These are phyloP conservation scores for Diversispora eburnea DNA, from an alignment of 192 early-diverging fungal genomes.

Conservation along the genomic window DNA sequence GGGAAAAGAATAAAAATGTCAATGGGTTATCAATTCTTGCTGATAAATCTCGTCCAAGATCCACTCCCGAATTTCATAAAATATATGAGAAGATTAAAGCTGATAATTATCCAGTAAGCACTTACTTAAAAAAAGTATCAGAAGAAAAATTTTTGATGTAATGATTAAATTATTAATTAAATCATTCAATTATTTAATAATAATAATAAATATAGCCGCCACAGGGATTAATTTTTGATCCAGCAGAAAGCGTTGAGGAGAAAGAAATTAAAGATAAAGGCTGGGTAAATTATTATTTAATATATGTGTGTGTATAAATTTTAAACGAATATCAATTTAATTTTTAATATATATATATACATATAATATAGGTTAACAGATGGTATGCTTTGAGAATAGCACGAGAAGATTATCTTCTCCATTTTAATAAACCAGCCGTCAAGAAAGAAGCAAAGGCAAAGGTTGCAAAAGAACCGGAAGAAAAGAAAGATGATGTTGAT, in stretches of 20 bases:
- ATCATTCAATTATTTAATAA: neutral
- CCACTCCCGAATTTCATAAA: neutral
- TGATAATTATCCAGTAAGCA: slow-evolving; percentile 13
- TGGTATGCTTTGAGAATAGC: slow-evolving; percentile 9
- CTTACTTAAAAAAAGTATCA: neutral
- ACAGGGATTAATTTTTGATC: neutral
- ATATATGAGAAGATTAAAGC: neutral
- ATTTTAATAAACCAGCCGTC: slow-evolving; percentile 10
- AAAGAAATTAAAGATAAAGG: slow-evolving; percentile 14
- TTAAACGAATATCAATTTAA: too few relatives aligned
- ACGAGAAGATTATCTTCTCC: neutral
- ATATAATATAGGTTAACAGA: neutral
- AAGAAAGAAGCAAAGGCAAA: slow-evolving; percentile 13
- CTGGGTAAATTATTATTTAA: neutral
- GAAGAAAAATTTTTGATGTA: neutral
- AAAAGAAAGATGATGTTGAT: slow-evolving; percentile 7
- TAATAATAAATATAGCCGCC: neutral
- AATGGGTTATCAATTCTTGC: neutral
- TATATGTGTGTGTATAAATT: neutral
- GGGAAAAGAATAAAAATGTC: neutral
- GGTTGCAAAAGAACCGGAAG: slow-evolving; percentile 6
- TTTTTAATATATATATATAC: neutral
- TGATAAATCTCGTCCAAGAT: neutral
- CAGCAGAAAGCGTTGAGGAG: neutral
- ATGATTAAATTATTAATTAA: neutral